These are phyloP conservation scores for Mycosarcoma mackinlayi DNA, from an alignment of 1,284 basidiomycete genomes.

Conservation along the genomic window DNA sequence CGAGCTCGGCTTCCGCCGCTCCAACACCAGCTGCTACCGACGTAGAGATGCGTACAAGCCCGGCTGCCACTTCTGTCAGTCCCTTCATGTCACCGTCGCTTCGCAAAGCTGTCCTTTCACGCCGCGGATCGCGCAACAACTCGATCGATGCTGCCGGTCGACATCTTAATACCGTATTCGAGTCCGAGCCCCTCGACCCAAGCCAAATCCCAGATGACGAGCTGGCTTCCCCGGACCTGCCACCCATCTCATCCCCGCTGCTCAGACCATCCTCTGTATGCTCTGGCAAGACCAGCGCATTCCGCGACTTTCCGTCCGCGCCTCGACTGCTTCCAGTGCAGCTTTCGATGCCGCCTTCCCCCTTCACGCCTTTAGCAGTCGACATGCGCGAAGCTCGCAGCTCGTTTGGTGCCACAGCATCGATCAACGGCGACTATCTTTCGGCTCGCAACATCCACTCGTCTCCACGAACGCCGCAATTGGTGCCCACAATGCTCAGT, in stretches of 20 bases:
- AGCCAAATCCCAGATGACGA: conserved; percentile 41
- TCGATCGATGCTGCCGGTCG: conserved; percentile 32
- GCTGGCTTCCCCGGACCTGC: conserved; percentile 39
- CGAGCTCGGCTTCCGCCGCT: background rate
- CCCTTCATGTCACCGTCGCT: conserved; percentile 26
- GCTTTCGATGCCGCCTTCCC: conserved; percentile 42
- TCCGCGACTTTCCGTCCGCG: conserved; percentile 40
- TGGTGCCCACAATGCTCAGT: conserved; percentile 54
- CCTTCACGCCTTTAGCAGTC: conserved; percentile 43
- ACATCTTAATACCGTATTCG: conserved; percentile 46
- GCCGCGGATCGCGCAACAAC: conserved; percentile 29
- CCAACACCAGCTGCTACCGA: conserved; percentile 4
- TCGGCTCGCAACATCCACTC: conserved; percentile 30
- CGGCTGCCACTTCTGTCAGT: conserved; percentile 19
- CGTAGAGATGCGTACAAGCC: conserved; percentile 20
- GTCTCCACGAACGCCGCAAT: conserved; percentile 46
- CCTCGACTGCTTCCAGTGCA: conserved; percentile 55
- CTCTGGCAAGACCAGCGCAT: conserved; percentile 21
- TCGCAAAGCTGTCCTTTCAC: conserved; percentile 22
- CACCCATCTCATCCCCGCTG: conserved; percentile 35
- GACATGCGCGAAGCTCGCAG: conserved; percentile 24
- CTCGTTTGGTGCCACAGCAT: conserved; percentile 9
- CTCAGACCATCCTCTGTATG: conserved; percentile 27
- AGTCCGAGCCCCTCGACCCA: conserved; percentile 36
- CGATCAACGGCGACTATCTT: conserved; percentile 29